Evolutionary conservation across 352 stramenopile species (phyloP).

Genomic region (Phytophthora hybrid): DNA sequence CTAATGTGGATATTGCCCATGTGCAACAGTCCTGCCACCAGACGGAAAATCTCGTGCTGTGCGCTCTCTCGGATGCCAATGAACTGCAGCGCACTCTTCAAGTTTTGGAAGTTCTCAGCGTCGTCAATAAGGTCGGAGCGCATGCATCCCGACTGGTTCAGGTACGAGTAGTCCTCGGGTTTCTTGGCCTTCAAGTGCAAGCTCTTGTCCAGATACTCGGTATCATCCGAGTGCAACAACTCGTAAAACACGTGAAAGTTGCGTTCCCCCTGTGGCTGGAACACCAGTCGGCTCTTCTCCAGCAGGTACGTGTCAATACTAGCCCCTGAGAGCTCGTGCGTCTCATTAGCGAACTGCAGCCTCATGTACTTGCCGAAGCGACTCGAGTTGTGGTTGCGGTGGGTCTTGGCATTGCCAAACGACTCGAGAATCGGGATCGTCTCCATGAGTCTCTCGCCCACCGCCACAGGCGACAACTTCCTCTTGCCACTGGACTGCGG

Average conservation of each 20-base stretch:
- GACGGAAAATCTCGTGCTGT: constrained; percentile 78
- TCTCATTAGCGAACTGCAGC: constrained; percentile 76
- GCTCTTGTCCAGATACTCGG: constrained; percentile 52
- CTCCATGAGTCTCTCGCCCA: constrained; percentile 85
- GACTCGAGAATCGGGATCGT: constrained; percentile 93
- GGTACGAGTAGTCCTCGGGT: constrained; percentile 69
- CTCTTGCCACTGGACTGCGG: constrained; percentile 64
- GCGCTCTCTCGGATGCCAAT: constrained; percentile 73
- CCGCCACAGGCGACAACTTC: constrained; percentile 71
- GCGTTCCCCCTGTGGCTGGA: constrained; percentile 75
- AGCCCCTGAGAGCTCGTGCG: constrained; percentile 79
- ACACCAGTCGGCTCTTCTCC: constrained; percentile 87
- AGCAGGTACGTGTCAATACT: constrained; percentile 88
- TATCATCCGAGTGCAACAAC: constrained; percentile 69
- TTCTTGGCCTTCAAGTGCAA: constrained; percentile 67
- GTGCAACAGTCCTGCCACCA: constrained; percentile 79
- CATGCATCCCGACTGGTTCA: constrained; percentile 84
- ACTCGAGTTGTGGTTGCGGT: constrained; percentile 92
- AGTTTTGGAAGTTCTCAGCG: constrained; percentile 64
- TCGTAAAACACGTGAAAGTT: constrained; percentile 93
- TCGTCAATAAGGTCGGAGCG: constrained; percentile 80
- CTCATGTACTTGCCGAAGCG: constrained; percentile 94
- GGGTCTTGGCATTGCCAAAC: constrained; percentile 90
- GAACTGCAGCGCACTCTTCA: constrained; percentile 74
- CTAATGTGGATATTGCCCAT: constrained; percentile 83